Evolutionary conservation across 23 red algal species (phyloP).

Genomic region (Cyanidium caldarium): DNA sequence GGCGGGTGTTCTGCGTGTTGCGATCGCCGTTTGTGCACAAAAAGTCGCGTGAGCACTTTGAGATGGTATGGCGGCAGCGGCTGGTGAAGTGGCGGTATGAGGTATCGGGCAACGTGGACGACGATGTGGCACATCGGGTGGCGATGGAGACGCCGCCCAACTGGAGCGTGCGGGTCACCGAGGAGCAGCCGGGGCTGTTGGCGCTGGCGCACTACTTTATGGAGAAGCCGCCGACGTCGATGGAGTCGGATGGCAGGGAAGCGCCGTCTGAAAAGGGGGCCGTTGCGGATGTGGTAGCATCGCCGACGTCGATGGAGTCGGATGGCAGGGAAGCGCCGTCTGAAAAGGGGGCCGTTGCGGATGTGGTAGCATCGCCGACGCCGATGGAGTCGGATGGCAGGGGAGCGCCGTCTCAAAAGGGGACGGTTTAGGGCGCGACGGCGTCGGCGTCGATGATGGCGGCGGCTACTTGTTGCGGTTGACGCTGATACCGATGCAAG

Average conservation of each 20-base stretch:
- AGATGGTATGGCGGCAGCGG: slow-evolving; percentile 24
- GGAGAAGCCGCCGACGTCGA: background rate
- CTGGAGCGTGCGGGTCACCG: background rate
- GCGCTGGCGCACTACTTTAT: background rate
- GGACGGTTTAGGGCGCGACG: background rate
- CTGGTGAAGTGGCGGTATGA: slow-evolving; percentile 35
- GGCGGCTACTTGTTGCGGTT: no score
- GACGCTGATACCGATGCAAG: no score
- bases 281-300: background rate
- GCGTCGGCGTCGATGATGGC: background rate
- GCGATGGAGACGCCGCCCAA: background rate
- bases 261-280: background rate
- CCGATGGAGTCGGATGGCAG: background rate
- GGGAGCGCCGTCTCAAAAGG: background rate
- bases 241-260: background rate
- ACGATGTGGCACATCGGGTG: background rate
- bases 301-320: background rate
- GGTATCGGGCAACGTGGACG: background rate
- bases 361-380: background rate
- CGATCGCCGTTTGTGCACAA: slow-evolving; percentile 65
- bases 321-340: background rate
- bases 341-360: background rate
- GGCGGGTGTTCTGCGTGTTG: slow-evolving; percentile 8
- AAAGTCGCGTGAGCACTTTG: slow-evolving; percentile 56
- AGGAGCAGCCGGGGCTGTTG: background rate